These are phyloP conservation scores for Daldinia vernicosa DNA, from an alignment of 495 filamentous ascomycete species.

Conservation along the genomic window DNA sequence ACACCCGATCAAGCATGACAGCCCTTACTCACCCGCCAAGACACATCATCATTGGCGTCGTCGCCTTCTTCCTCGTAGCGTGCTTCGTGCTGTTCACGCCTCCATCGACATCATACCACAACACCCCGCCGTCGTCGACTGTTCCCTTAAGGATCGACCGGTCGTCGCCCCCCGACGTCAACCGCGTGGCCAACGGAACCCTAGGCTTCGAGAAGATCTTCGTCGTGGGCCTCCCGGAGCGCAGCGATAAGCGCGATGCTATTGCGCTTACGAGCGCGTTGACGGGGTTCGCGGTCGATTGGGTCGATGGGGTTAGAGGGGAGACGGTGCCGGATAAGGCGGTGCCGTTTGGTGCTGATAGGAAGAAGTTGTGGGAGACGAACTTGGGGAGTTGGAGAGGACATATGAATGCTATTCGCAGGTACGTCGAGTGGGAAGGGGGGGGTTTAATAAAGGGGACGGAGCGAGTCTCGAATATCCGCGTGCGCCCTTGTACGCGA, in stretches of 20 bases:
- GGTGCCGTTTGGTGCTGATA: conserved; percentile 29
- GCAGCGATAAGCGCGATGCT: conserved; percentile 53
- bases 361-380: conserved; percentile 33
- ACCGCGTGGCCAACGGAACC: conserved; percentile 39
- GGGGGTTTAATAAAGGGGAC: background rate
- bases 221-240: conserved; percentile 49
- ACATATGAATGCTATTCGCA: conserved; percentile 50
- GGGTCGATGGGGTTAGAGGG: conserved; percentile 50
- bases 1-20: conserved; percentile 17
- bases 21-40: conserved; percentile 17
- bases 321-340: conserved; percentile 47
- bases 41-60: conserved; percentile 15
- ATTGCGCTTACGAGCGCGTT: conserved; percentile 46
- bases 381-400: conserved; percentile 52
- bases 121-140: background rate
- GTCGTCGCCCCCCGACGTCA: conserved; percentile 20
- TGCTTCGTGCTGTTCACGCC: conserved; percentile 24
- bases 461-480: too few relatives aligned
- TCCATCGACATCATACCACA: conserved; percentile 2
- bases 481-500: background rate
- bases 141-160: conserved; percentile 6
- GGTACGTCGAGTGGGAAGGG: conserved; percentile 24
- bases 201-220: conserved; percentile 50
- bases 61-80: conserved; percentile 1
- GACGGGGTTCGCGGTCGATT: conserved; percentile 49